These are phyloP conservation scores for Lizonia empirigonia DNA, from an alignment of 2,329 filamentous ascomycete species.

Conservation along the genomic window DNA sequence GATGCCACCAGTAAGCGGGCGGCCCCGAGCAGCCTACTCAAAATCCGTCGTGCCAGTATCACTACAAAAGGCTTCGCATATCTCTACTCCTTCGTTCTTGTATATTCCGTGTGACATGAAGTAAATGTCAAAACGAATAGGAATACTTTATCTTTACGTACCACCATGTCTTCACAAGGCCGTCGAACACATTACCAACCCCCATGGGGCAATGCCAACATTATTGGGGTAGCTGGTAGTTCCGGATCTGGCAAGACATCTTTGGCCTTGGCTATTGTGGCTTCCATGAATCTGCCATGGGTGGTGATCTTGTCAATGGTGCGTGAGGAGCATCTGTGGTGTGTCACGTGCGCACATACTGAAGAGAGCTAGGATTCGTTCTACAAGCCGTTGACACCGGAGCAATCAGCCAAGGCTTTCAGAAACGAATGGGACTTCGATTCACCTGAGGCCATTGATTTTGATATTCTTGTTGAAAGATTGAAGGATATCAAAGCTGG, in stretches of 20 bases:
- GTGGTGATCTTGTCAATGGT: constrained; percentile 98
- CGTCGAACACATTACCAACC: constrained; percentile 77
- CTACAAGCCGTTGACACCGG: constrained; percentile 85
- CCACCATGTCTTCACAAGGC: constrained; percentile 32
- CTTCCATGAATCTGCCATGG: constrained; percentile 90
- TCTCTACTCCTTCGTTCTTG: constrained; percentile 17
- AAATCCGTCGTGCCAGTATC: constrained; percentile 24
- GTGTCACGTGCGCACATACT: constrained; percentile 34
- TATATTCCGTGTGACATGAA: constrained; percentile 17
- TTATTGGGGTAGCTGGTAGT: constrained; percentile 94
- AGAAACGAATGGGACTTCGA: constrained; percentile 95
- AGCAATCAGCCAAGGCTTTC: constrained; percentile 81
- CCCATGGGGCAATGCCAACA: constrained; percentile 94
- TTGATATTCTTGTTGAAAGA: constrained; percentile 81
- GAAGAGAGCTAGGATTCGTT: constrained; percentile 77
- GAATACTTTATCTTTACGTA: not conserved
- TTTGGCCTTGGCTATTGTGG: constrained; percentile 87
- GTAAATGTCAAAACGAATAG: not conserved
- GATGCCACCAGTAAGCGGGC: constrained; percentile 17
- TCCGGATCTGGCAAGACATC: constrained; percentile 97
- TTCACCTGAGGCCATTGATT: constrained; percentile 91
- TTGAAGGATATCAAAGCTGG: constrained; percentile 87
- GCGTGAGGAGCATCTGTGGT: constrained; percentile 32
- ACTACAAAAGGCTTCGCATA: constrained; percentile 22
- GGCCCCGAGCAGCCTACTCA: constrained; percentile 21